A percentile compares a stretch with the other conserved stretches of the same genome.
phyloP scores from a whole-genome alignment of 2,329 filamentous ascomycete species.

The Tolypocladium tundrense region DNA sequence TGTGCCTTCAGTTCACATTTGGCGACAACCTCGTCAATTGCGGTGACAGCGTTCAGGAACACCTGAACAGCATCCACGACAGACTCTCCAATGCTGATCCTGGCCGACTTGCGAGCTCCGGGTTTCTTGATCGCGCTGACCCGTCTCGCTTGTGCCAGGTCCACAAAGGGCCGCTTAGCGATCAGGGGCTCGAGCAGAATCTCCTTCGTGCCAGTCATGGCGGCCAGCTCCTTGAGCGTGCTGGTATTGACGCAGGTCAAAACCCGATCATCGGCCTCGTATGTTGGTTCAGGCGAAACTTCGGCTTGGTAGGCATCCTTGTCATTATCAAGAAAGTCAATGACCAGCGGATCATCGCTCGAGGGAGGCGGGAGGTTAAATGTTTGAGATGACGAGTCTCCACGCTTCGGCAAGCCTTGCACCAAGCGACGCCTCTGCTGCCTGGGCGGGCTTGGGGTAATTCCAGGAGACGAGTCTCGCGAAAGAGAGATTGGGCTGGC shows the following conservation, averaged over 20 bases:
- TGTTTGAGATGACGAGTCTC: slow-evolving; percentile 12
- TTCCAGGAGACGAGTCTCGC: slow-evolving; percentile 8
- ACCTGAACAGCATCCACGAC: slow-evolving; percentile 46
- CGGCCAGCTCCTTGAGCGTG: slow-evolving; percentile 63
- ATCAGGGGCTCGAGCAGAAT: slow-evolving; percentile 60
- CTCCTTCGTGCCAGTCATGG: slow-evolving; percentile 67
- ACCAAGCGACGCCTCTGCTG: slow-evolving; percentile 23
- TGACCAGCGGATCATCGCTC: slow-evolving; percentile 22
- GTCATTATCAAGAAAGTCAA: slow-evolving; percentile 27
- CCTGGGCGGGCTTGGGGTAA: slow-evolving; percentile 18
- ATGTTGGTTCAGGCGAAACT: slow-evolving; percentile 14
- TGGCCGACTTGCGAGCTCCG: slow-evolving; percentile 34
- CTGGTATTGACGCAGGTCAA: slow-evolving; percentile 78
- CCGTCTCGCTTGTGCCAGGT: slow-evolving; percentile 53
- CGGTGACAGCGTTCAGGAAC: slow-evolving; percentile 71
- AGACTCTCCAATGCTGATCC: slow-evolving; percentile 40
- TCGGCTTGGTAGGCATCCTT: slow-evolving; percentile 30
- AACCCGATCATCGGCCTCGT: slow-evolving; percentile 36
- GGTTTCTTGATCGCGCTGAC: slow-evolving; percentile 46
- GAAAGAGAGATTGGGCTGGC: slow-evolving; percentile 5
- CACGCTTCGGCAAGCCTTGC: slow-evolving; percentile 21
- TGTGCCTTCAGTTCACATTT: slow-evolving; percentile 66
- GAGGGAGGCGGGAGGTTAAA: slow-evolving; percentile 13
- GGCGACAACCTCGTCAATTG: slow-evolving; percentile 72
- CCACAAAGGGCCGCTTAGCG: slow-evolving; percentile 62